Base-by-base conservation (phyloP, 768 basidiomycete species). In the Lactarius pseudohatsudake region DNA sequence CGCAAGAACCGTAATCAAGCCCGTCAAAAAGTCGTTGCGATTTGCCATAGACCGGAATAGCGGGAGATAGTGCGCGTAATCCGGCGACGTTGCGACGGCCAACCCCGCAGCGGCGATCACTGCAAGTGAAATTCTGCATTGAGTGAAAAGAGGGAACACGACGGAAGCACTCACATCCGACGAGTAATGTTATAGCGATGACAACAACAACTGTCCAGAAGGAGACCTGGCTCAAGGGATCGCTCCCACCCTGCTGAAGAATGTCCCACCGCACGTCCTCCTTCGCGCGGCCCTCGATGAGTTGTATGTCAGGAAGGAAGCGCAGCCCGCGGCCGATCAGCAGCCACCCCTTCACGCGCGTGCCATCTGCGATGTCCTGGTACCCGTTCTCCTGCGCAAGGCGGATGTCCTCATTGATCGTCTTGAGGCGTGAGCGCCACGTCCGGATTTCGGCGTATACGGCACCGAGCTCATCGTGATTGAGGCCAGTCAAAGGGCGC, bases 231-330 rank as follows among this genome's bases (percentile, higher is more conserved):
- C 85, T 83, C 66, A 83, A 67, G 58, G 74, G 62, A 41, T 77
- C 81, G 45, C 83, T 78, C 74, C 85, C 82, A 67, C 83, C 67
- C 32, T 28, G 80, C 75, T 90, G 89, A 58, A 93, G 77, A 30
- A 90, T 85, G 65, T 87, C 85, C 91, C 91, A 94, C 62, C 88
- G 77, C 41, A 94, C 85, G 74, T 93, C 91, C 72, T 93, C 91
- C 75, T 90, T 92, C 16, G 90, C 88, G 65, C 89, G 78, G 2
- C 92, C 92, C 72, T 91, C 88, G 28, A 94, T 91, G 41, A 89
- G 77, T 73, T 89, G 78, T 6, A 89, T 75, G 2, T 86, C 85
- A 36, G 85, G 85, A 32, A 93, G 74, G 70, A 81, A 82, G 62
- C 85, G 76, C 65, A 92, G 74, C 1, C 89, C 90, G 32, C 84